Conservation (phyloP, 805 yeast species). For the Starmerella vitae region DNA sequence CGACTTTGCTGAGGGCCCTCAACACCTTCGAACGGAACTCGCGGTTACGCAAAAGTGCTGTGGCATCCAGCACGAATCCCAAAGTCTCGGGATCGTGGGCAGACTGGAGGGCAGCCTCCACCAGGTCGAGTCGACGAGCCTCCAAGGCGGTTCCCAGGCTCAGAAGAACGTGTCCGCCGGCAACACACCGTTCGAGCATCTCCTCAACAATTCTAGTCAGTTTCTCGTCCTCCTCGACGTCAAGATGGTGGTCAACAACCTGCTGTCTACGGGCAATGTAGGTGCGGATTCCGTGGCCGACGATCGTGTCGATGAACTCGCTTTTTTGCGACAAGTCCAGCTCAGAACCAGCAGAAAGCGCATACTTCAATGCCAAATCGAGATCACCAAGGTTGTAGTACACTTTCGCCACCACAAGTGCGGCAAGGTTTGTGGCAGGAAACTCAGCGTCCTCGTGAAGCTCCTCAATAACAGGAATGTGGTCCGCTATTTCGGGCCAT, state of each 20-base stretch:
- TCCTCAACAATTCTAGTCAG: slow-evolving; percentile 62
- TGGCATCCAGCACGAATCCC: slow-evolving; percentile 55
- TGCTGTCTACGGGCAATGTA: slow-evolving; percentile 56
- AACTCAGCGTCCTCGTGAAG: slow-evolving; percentile 74
- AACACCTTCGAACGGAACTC: slow-evolving; percentile 54
- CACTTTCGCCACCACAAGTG: slow-evolving; percentile 80
- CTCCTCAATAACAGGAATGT: slow-evolving; percentile 75
- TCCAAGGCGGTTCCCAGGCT: slow-evolving; percentile 88
- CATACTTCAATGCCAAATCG: slow-evolving; percentile 77
- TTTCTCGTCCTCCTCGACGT: slow-evolving; percentile 37
- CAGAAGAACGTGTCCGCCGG: slow-evolving; percentile 54
- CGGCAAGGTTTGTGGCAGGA: slow-evolving; percentile 69
- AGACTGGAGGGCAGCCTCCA: slow-evolving; percentile 39
- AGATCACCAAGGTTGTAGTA: slow-evolving; percentile 88
- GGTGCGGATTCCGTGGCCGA: slow-evolving; percentile 78
- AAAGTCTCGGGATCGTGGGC: slow-evolving; percentile 24
- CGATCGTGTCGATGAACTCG: slow-evolving; percentile 88
- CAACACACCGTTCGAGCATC: slow-evolving; percentile 72
- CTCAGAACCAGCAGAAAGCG: slow-evolving; percentile 68
- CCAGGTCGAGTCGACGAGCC: slow-evolving; percentile 71
- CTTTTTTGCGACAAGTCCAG: slow-evolving; percentile 62
- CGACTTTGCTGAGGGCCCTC: slow-evolving; percentile 45
- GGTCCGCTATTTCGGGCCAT: slow-evolving; percentile 96
- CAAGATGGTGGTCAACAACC: slow-evolving; percentile 29
- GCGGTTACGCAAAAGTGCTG: slow-evolving; percentile 51